Evolutionary conservation across 1,139 yeast genomes (phyloP).

Genomic region (Yamadazyma triangularis): DNA sequence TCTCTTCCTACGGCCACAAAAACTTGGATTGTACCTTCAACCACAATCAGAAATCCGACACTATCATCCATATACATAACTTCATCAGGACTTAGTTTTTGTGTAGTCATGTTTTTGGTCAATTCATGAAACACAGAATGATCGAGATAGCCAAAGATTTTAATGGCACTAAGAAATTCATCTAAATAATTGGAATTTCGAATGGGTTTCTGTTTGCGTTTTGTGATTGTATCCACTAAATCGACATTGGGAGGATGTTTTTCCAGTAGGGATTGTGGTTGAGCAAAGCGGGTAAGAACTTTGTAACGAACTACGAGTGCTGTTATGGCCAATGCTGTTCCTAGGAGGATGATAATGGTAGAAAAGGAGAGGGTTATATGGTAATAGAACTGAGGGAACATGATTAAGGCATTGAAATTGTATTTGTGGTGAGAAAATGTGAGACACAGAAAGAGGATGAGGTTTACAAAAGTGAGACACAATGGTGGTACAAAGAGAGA

Average conservation of each 20-base stretch:
- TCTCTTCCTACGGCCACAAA: constrained; percentile 51
- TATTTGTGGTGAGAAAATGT: no score
- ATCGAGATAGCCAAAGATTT: constrained; percentile 90
- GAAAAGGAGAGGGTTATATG: no score
- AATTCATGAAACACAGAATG: constrained; percentile 87
- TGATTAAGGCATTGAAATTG: no score
- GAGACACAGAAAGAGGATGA: no score
- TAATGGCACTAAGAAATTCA: constrained; percentile 85
- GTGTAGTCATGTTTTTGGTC: constrained; percentile 89
- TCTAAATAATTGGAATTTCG: constrained; percentile 66
- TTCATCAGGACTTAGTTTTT: constrained; percentile 75
- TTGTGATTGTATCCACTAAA: constrained; percentile 27
- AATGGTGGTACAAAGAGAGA: no score
- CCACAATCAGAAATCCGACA: constrained; percentile 88
- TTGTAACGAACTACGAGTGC: constrained; percentile 24
- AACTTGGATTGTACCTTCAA: constrained; percentile 84
- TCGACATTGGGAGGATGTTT: constrained; percentile 16
- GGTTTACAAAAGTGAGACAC: no score
- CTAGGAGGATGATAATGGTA: no score
- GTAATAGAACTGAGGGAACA: no score
- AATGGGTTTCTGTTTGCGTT: no score
- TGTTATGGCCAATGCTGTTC: no score
- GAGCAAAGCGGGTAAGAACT: constrained; percentile 29
- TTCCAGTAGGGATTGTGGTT: constrained; percentile 19
- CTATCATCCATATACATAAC: constrained; percentile 66